Evolutionary conservation across 495 filamentous ascomycete species (phyloP).

Genomic region (Lophium mytilinum): DNA sequence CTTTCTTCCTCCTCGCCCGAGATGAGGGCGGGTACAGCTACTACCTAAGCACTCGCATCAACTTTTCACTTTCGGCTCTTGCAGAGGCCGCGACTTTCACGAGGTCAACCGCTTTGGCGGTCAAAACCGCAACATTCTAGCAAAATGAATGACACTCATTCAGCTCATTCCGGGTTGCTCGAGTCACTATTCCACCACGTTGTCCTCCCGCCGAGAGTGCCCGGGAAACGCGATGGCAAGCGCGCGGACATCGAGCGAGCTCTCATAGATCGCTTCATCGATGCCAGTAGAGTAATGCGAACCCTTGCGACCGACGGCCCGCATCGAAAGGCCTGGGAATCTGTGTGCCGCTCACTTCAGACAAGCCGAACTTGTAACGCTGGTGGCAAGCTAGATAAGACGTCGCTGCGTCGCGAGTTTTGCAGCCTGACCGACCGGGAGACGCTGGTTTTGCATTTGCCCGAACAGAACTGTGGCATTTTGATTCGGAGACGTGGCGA

Average conservation of each 20-base stretch:
- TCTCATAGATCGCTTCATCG: constrained; percentile 34
- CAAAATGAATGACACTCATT: too few relatives aligned
- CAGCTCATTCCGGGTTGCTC: neutral
- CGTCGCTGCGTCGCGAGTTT: constrained; percentile 31
- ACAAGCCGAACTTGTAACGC: constrained; percentile 13
- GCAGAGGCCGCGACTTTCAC: too few relatives aligned
- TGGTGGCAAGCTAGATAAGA: constrained; percentile 24
- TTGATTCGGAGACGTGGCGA: constrained; percentile 36
- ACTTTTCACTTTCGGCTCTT: too few relatives aligned
- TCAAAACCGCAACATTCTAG: too few relatives aligned
- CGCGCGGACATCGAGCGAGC: constrained; percentile 32
- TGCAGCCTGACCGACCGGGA: constrained; percentile 25
- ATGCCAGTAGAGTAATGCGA: too few relatives aligned
- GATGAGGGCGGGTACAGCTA: too few relatives aligned
- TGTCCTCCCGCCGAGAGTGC: constrained; percentile 41
- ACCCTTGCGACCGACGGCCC: constrained; percentile 1
- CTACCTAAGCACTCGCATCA: too few relatives aligned
- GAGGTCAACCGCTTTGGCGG: too few relatives aligned
- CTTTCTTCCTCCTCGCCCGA: too few relatives aligned
- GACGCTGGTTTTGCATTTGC: constrained; percentile 41
- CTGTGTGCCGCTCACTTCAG: constrained; percentile 32
- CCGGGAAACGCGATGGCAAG: constrained; percentile 36
- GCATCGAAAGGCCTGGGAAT: constrained; percentile 24
- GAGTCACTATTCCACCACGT: constrained; percentile 39
- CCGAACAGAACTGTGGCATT: constrained; percentile 49